phyloP scores from a whole-genome alignment of 495 filamentous ascomycete genomes.

The Neurospora sp. region DNA sequence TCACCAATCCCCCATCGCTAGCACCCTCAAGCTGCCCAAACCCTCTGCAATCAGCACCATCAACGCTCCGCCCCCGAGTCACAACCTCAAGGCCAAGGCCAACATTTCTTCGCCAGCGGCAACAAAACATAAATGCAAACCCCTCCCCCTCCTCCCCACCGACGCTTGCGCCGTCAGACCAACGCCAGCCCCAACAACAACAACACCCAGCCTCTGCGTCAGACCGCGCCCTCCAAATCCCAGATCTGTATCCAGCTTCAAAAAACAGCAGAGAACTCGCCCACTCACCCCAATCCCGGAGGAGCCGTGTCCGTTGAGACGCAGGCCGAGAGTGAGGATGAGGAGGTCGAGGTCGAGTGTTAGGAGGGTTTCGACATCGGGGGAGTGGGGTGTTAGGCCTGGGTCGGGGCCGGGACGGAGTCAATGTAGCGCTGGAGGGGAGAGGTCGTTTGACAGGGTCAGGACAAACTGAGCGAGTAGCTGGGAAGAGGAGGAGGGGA shows the following conservation, averaged over 20 bases:
- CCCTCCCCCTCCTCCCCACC: not conserved
- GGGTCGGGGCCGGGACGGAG: too few species aligned
- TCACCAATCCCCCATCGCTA: too few species aligned
- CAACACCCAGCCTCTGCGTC: not conserved
- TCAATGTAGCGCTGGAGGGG: too few species aligned
- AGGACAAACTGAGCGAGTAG: too few species aligned
- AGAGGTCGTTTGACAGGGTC: too few species aligned
- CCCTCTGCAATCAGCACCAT: too few species aligned
- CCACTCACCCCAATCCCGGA: not conserved
- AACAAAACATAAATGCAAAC: not conserved
- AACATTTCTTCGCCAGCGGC: too few species aligned
- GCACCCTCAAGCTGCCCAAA: not conserved
- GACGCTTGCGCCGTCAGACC: not conserved
- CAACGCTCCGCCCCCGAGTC: too few species aligned
- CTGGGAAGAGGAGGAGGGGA: not conserved
- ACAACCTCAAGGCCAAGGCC: too few species aligned
- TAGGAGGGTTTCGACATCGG: not conserved
- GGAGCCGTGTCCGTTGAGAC: not conserved
- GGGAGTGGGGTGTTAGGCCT: not conserved
- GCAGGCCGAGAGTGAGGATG: not conserved
- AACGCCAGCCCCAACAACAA: not conserved
- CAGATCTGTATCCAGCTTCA: not conserved
- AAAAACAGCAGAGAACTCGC: not conserved
- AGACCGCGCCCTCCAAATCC: not conserved
- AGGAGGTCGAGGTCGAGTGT: not conserved